phyloP scores from a whole-genome alignment of 495 filamentous ascomycete species.

The Glutinoglossum americanum region DNA sequence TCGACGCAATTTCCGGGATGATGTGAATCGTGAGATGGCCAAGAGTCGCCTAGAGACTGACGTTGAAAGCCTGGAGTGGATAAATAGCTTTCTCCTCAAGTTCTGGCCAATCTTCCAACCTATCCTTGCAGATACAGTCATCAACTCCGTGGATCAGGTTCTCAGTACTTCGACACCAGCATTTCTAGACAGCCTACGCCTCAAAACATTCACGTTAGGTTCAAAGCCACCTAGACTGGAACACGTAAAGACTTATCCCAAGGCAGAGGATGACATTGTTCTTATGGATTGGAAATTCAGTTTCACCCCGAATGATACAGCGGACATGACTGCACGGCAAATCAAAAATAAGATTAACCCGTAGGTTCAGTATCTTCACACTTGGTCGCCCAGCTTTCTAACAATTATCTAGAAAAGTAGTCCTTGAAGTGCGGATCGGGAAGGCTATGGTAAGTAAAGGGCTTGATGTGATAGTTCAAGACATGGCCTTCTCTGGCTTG shows the following conservation, averaged over 20 bases:
- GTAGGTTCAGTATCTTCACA: background rate
- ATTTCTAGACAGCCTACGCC: constrained; percentile 77
- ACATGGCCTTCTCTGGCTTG: constrained; percentile 82
- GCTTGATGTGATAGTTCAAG: constrained; percentile 90
- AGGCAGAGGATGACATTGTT: constrained; percentile 81
- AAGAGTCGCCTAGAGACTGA: constrained; percentile 81
- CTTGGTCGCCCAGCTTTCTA: background rate
- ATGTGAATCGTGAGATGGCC: constrained; percentile 78
- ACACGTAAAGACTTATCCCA: constrained; percentile 94
- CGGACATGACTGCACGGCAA: constrained; percentile 77
- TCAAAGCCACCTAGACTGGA: constrained; percentile 91
- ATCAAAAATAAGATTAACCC: constrained; percentile 90
- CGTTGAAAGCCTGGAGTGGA: constrained; percentile 89
- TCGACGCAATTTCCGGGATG: constrained; percentile 88
- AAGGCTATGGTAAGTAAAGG: constrained; percentile 93
- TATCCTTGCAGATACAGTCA: constrained; percentile 75
- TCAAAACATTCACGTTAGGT: constrained; percentile 80
- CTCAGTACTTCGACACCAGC: constrained; percentile 75
- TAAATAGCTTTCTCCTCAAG: constrained; percentile 94
- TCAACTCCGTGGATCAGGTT: constrained; percentile 85
- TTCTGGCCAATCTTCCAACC: constrained; percentile 99
- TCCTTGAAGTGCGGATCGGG: constrained; percentile 78
- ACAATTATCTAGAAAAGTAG: constrained; percentile 36
- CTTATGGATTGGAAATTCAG: constrained; percentile 99
- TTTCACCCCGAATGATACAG: constrained; percentile 85